A percentile compares a stretch with the other conserved stretches of the same genome.
Conservation (phyloP, 805 yeast species). For the Henningerozyma blattae region DNA sequence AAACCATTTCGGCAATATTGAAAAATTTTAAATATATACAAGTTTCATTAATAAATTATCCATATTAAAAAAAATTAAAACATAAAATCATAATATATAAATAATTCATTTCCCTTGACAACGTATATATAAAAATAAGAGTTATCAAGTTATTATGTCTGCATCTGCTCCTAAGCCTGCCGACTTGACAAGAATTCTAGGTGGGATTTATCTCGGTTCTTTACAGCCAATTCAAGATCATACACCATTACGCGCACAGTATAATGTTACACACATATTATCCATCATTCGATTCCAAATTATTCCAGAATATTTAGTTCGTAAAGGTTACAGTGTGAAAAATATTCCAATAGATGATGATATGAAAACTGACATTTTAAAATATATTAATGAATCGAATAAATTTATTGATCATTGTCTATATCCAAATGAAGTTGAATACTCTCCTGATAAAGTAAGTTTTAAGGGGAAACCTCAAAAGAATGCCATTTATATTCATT, state of each 20-base stretch:
- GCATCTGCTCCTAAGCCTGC: conserved; percentile 2
- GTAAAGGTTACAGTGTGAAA: conserved; percentile 35
- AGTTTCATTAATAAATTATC: no score
- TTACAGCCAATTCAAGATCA: conserved; percentile 48
- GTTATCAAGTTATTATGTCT: no score
- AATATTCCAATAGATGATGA: conserved; percentile 69
- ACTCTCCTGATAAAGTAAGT: conserved; percentile 19
- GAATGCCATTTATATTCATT: conserved; percentile 48
- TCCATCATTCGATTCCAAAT: conserved; percentile 57
- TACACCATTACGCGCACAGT: conserved; percentile 36
- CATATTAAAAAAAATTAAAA: no score
- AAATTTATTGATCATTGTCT: conserved; percentile 56
- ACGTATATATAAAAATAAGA: no score
- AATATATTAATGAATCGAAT: conserved; percentile 48
- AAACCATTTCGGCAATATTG: no score
- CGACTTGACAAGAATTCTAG: conserved; percentile 47
- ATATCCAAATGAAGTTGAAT: conserved; percentile 30
- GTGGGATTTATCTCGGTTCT: conserved; percentile 68
- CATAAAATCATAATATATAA: no score
- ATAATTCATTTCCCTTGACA: no score
- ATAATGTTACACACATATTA: conserved; percentile 58
- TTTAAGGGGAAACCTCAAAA: conserved; percentile 27
- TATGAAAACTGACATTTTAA: conserved; percentile 51
- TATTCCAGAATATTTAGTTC: conserved; percentile 35
- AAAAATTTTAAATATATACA: no score